Conservation (phyloP, 768 basidiomycete genomes). For the Trametes coccinea region DNA sequence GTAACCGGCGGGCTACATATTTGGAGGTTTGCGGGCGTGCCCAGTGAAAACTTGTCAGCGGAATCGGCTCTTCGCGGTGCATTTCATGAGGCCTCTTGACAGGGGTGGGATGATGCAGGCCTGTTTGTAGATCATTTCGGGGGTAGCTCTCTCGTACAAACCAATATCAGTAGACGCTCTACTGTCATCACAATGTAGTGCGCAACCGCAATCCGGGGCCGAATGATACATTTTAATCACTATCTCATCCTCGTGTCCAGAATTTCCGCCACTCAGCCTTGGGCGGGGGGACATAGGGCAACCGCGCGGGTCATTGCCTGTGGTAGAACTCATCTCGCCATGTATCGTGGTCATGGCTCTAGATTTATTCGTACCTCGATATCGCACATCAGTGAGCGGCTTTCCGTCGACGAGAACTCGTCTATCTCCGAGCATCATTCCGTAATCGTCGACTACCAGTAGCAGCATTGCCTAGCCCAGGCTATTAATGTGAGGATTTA, state of each 20-base stretch:
- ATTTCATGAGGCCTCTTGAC: not conserved
- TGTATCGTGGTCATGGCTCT: too few species aligned
- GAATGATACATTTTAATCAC: not conserved
- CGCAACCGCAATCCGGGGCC: not conserved
- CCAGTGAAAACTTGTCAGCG: not conserved
- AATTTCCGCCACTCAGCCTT: not conserved
- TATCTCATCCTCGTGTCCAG: not conserved
- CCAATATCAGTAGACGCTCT: not conserved
- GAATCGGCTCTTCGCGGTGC: not conserved
- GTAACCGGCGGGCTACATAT: not conserved
- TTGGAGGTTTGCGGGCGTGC: not conserved
- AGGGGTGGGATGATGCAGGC: not conserved
- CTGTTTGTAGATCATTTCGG: not conserved
- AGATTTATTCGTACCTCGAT: not conserved
- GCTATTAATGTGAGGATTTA: too few species aligned
- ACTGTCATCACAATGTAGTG: not conserved
- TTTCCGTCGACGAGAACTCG: not conserved
- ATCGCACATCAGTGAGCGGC: not conserved
- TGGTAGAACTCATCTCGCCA: not conserved
- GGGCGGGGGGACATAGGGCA: not conserved
- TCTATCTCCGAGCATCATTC: not conserved
- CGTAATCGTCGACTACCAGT: not conserved
- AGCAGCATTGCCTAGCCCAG: not conserved
- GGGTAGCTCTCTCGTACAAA: not conserved
- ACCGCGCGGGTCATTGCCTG: not conserved